A percentile compares a stretch with the other conserved stretches of the same genome.
These are phyloP conservation scores for Akanthomyces dipterigenus DNA, from an alignment of 2,329 filamentous ascomycete species.

Conservation along the genomic window DNA sequence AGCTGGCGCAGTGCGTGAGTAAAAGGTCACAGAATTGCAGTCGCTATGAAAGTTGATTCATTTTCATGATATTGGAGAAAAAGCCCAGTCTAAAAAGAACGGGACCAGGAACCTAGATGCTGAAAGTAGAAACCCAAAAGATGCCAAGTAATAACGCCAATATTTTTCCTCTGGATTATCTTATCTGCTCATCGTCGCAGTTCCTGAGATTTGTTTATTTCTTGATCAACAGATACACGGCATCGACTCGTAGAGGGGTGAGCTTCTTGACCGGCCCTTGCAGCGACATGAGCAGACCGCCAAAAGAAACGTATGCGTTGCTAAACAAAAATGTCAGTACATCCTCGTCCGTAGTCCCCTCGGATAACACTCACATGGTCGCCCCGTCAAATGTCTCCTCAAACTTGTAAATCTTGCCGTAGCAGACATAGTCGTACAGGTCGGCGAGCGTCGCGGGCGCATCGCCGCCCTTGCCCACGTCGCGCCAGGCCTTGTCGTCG, in stretches of 20 bases:
- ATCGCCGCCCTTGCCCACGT: constrained; percentile 50
- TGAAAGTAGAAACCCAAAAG: background rate
- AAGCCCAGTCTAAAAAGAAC: background rate
- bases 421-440: constrained; percentile 80
- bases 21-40: background rate
- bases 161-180: background rate
- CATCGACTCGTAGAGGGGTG: constrained; percentile 82
- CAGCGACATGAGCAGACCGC: constrained; percentile 81
- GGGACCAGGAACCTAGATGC: background rate
- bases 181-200: background rate
- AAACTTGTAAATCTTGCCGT: constrained; percentile 84
- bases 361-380: constrained; percentile 57
- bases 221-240: constrained; percentile 90
- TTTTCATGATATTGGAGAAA: constrained; percentile 6
- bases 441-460: constrained; percentile 62
- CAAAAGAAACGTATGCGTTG: constrained; percentile 91
- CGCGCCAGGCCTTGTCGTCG: constrained; percentile 74
- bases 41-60: background rate
- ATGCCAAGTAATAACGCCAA: constrained; percentile 8
- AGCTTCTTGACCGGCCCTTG: constrained; percentile 96
- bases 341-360: background rate
- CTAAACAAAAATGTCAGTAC: constrained; percentile 37
- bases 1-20: constrained; percentile 20
- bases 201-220: constrained; percentile 50
- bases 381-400: constrained; percentile 73